Percentiles rank a stretch among this genome's conserved stretches.
phyloP scores from a whole-genome alignment of 768 basidiomycete genomes.

The Lentinula boryana region DNA sequence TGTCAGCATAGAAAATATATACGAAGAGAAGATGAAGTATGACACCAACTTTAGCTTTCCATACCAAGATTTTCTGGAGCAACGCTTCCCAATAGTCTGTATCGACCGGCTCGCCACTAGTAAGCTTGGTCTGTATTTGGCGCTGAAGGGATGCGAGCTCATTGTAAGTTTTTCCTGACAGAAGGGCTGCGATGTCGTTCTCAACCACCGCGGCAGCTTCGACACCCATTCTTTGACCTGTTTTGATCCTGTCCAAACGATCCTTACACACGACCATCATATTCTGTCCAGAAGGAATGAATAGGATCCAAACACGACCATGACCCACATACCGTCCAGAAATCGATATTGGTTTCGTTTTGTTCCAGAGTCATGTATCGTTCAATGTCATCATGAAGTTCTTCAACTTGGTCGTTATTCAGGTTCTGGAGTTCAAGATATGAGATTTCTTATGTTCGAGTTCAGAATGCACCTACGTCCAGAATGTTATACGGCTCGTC shows the following conservation, averaged over 20 bases:
- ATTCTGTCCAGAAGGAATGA: conserved; percentile 44
- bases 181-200: conserved; percentile 71
- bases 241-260: conserved; percentile 71
- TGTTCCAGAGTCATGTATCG: conserved; percentile 86
- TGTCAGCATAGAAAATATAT: conserved; percentile 6
- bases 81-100: conserved; percentile 97
- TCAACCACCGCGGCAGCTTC: conserved; percentile 80
- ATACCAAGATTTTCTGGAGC: conserved; percentile 87
- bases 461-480: conserved; percentile 53
- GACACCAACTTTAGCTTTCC: conserved; percentile 83
- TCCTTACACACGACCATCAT: conserved; percentile 98
- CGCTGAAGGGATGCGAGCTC: conserved; percentile 79
- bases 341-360: conserved; percentile 82
- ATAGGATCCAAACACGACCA: background rate
- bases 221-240: conserved; percentile 53
- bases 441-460: background rate
- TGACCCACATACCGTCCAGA: conserved; percentile 77
- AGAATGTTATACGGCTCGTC: conserved; percentile 99
- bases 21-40: background rate
- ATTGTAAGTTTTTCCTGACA: conserved; percentile 82
- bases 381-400: conserved; percentile 92
- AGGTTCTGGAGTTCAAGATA: conserved; percentile 54
- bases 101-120: conserved; percentile 91
- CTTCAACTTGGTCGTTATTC: conserved; percentile 80
- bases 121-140: conserved; percentile 82